A percentile compares a stretch with the other conserved stretches of the same genome.
Evolutionary conservation across 2,329 filamentous ascomycete genomes (phyloP).

Genomic region (Trichoderma pleuroti): DNA sequence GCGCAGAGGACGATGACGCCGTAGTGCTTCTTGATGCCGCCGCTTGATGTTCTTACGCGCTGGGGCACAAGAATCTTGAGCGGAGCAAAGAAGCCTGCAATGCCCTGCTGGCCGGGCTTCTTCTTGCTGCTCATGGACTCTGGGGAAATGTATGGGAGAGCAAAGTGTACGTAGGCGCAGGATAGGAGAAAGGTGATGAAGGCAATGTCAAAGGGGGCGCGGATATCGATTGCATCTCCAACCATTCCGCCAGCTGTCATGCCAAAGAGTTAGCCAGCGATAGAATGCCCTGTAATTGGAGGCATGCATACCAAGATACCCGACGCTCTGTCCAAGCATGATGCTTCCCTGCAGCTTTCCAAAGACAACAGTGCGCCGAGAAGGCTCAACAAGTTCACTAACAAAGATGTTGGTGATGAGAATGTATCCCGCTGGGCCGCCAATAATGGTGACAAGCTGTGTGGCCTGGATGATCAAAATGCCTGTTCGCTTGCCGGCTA

Average conservation of each 20-base stretch:
- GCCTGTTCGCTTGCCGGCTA: slow-evolving; percentile 57
- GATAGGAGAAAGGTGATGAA: slow-evolving; percentile 52
- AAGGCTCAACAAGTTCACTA: slow-evolving; percentile 59
- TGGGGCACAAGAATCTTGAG: slow-evolving; percentile 59
- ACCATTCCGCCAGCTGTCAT: slow-evolving; percentile 57
- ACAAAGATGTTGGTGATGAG: slow-evolving; percentile 67
- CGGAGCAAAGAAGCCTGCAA: slow-evolving; percentile 59
- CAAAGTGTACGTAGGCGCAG: slow-evolving; percentile 39
- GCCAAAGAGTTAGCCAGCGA: neutral
- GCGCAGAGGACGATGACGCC: slow-evolving; percentile 61
- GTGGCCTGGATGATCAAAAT: slow-evolving; percentile 65
- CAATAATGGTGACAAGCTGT: slow-evolving; percentile 65
- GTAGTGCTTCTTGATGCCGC: slow-evolving; percentile 52
- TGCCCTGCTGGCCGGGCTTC: slow-evolving; percentile 30
- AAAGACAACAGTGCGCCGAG: slow-evolving; percentile 60
- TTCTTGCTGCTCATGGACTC: slow-evolving; percentile 28
- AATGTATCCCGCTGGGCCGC: slow-evolving; percentile 66
- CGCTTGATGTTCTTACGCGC: slow-evolving; percentile 48
- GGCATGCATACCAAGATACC: slow-evolving; percentile 48
- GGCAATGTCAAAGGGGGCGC: slow-evolving; percentile 62
- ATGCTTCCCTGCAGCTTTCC: slow-evolving; percentile 63
- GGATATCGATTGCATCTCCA: slow-evolving; percentile 60
- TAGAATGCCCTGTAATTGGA: too few relatives aligned
- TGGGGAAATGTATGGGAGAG: slow-evolving; percentile 50
- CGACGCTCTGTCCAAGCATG: slow-evolving; percentile 63